A percentile compares a stretch with the other conserved stretches of the same genome.
Evolutionary conservation across 345 rosid genomes (phyloP).

Genomic region (Eucalyptus virginea): DNA sequence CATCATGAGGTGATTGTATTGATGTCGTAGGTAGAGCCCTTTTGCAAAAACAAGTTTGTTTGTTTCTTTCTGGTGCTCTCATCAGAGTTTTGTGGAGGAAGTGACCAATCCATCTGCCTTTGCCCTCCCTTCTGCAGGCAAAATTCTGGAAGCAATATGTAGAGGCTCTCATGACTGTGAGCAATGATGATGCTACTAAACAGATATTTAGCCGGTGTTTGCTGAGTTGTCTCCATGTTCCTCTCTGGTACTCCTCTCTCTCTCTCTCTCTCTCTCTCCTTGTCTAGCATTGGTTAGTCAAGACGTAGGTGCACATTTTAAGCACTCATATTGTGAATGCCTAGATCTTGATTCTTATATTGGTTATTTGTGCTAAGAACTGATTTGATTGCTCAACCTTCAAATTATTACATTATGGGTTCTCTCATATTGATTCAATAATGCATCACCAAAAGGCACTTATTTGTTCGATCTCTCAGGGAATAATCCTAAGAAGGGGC

Average conservation of each 20-base stretch:
- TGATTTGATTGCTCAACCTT: background rate
- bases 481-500: background rate
- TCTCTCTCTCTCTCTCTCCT: too few relatives aligned
- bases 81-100: background rate
- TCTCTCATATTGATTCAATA: background rate
- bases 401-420: background rate
- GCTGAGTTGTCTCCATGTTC: constrained; percentile 86
- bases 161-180: constrained; percentile 76
- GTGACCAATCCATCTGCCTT: background rate
- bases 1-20: background rate
- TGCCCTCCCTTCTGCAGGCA: constrained; percentile 36
- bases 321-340: background rate
- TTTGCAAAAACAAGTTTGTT: background rate
- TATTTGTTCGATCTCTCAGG: background rate
- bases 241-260: constrained; percentile 57
- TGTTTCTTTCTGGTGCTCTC: background rate
- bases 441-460: background rate
- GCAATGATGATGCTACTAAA: constrained; percentile 84
- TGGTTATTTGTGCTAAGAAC: background rate
- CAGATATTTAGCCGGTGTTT: constrained; percentile 92
- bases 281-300: background rate
- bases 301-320: background rate
- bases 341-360: background rate
- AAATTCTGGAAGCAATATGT: constrained; percentile 96
- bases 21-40: background rate